Base-by-base conservation (phyloP, 805 yeast species). In the Candida jianshihensis region DNA sequence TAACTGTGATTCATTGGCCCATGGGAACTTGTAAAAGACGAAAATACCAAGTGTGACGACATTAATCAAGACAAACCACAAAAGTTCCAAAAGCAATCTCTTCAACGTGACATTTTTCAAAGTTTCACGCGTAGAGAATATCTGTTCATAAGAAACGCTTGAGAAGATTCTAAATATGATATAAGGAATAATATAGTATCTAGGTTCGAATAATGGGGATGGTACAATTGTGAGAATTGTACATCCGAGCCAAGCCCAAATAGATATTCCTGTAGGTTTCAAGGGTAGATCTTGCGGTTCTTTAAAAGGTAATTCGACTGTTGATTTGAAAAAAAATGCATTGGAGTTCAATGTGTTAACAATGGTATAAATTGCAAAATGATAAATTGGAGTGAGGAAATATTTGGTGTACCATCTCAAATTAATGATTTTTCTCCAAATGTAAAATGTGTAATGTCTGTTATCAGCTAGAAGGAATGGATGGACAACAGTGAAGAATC, bases 381-480 rank as follows among this genome's bases (percentile, higher is more conserved):
- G 95, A 54, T 89, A 88, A 0, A 78, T 57, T 4, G 94, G 88
- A 1, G 80, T 66, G 43, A 79, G 54, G 6, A 75, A 47, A 38
- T 69, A 63, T 36, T 73, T 64, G 15, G 75, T 64, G 38, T 70
- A 67, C 38, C 68, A 56, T 24, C 59, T 63, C 17, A 66, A 61
- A 46, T 73, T 60, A 31, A 90, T 71, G 19, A 92, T 49, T 39
- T 71, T 73, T 38, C 78, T 74, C 74, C 84, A 85, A 26, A 92
- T 60, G 59, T 92, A 92, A 56, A 92, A 92, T 1, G 95, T 78
- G 56, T 78, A 87, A 59, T 92, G 98, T 49, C 98, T 74, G 61
- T 92, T 92, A 57, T 92, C 98, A 0, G 97, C 94, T 30, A 90
- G 66, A 27, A 92, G 58, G 57, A 90, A 92, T 7, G 97, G 97